Evolutionary conservation across 495 filamentous ascomycete species (phyloP).

Genomic region (Aspergillus leporis): DNA sequence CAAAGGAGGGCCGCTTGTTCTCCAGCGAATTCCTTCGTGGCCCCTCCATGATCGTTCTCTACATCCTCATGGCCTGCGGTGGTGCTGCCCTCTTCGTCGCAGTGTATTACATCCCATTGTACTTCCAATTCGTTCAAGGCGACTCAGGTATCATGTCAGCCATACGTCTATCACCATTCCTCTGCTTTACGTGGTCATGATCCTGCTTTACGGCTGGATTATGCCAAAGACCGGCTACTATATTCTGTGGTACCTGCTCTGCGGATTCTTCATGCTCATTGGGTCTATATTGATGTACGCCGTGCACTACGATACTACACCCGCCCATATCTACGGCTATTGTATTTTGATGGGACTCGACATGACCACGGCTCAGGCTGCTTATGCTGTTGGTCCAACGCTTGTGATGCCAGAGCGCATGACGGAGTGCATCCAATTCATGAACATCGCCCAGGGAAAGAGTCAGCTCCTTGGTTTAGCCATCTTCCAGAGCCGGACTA

Average conservation of each 20-base stretch:
- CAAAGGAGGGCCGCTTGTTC: too few relatives aligned
- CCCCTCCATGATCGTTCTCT: too few relatives aligned
- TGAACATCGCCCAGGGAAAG: background rate
- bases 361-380: background rate
- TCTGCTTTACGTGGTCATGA: slow-evolving; percentile 49
- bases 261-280: slow-evolving; percentile 47
- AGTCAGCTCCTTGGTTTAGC: background rate
- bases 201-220: slow-evolving; percentile 50
- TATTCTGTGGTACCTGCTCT: slow-evolving; percentile 57
- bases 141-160: slow-evolving; percentile 52
- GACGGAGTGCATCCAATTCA: background rate
- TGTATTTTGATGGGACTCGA: background rate
- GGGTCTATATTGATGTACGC: slow-evolving; percentile 54
- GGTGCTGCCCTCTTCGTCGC: slow-evolving; percentile 26
- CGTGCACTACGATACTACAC: slow-evolving; percentile 25
- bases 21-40: too few relatives aligned
- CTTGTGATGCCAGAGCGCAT: background rate
- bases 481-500: background rate
- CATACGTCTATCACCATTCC: slow-evolving; percentile 58
- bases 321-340: background rate
- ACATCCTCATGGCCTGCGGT: too few relatives aligned
- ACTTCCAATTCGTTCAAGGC: slow-evolving; percentile 58
- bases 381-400: background rate
- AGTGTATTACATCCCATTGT: slow-evolving; percentile 57
- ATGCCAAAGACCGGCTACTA: slow-evolving; percentile 55